Conservation (phyloP, 1,284 basidiomycete genomes). For the Sporisorium graminicola region DNA sequence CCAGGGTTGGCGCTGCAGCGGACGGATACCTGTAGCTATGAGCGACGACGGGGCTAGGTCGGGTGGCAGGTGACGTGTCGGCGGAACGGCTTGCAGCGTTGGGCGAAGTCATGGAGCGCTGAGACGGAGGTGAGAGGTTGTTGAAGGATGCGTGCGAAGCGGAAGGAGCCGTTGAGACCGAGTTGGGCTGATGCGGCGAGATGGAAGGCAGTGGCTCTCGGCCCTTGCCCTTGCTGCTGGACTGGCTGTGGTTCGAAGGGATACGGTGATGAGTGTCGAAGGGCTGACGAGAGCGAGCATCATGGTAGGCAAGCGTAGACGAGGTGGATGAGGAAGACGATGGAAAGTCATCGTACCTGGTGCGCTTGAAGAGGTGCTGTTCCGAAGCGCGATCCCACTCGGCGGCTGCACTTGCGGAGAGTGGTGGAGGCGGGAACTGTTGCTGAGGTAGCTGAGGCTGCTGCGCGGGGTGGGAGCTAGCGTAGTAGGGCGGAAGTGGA, state of each 20-base stretch:
- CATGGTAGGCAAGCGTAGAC: conserved; percentile 24
- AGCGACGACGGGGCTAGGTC: conserved; percentile 17
- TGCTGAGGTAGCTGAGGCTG: conserved; percentile 16
- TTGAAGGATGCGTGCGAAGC: conserved; percentile 30
- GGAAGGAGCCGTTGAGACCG: conserved; percentile 27
- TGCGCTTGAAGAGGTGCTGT: conserved; percentile 44
- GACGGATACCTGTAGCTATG: neutral
- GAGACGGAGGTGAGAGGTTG: conserved; percentile 13
- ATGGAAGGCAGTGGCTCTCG: conserved; percentile 35
- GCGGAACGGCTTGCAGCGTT: conserved; percentile 15
- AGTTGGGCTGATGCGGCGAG: conserved; percentile 29
- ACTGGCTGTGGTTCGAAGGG: conserved; percentile 41
- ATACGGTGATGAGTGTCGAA: conserved; percentile 33
- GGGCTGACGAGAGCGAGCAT: conserved; percentile 21
- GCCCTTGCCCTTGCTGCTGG: conserved; percentile 28
- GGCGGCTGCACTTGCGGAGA: conserved; percentile 34
- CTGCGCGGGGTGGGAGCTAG: neutral
- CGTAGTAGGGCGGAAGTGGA: conserved; percentile 15
- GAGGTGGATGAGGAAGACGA: conserved; percentile 26
- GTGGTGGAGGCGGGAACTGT: conserved; percentile 31
- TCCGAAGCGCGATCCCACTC: conserved; percentile 45
- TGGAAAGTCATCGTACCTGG: conserved; percentile 33
- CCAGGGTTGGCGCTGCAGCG: neutral
- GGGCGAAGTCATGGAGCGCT: conserved; percentile 18
- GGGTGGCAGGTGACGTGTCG: conserved; percentile 22